phyloP scores from a whole-genome alignment of 306 rosid species.

The Purshia tridentata region DNA sequence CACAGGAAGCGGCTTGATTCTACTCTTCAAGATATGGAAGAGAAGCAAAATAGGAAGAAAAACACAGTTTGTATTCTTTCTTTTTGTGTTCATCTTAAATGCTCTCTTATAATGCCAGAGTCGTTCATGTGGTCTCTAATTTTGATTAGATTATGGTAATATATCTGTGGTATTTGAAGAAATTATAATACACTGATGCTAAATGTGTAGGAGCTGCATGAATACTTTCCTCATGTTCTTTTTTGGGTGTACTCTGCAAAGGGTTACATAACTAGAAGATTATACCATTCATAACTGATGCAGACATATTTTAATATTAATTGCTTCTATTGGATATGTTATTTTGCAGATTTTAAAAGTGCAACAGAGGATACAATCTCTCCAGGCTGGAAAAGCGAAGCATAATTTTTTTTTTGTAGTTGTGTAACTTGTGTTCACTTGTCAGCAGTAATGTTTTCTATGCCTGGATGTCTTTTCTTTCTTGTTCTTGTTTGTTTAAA shows the following conservation, averaged over 20 bases:
- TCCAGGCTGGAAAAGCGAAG: constrained; percentile 84
- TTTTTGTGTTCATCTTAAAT: not conserved
- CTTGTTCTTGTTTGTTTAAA: constrained; percentile 16
- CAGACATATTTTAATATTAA: not conserved
- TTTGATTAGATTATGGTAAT: not conserved
- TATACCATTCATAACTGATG: too few species aligned
- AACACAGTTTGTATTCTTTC: constrained; percentile 55
- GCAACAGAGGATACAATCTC: constrained; percentile 76
- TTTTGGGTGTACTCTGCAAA: too few species aligned
- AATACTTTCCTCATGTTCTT: too few species aligned
- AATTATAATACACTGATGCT: too few species aligned
- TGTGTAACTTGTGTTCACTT: constrained; percentile 4
- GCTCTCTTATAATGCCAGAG: not conserved
- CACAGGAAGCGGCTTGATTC: constrained; percentile 93
- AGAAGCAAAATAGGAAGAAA: constrained; percentile 94
- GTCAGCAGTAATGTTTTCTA: not conserved
- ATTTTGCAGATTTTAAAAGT: constrained; percentile 62
- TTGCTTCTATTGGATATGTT: constrained; percentile 12
- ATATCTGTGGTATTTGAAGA: too few species aligned
- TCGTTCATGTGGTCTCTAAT: constrained; percentile 10
- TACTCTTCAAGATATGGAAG: constrained; percentile 84
- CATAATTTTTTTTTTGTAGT: constrained; percentile 36
- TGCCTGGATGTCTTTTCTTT: constrained; percentile 23
- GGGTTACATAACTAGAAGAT: too few species aligned
- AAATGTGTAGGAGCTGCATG: too few species aligned